These are phyloP conservation scores for Vanrija pseudolonga DNA, from an alignment of 1,284 basidiomycete species.

Conservation along the genomic window DNA sequence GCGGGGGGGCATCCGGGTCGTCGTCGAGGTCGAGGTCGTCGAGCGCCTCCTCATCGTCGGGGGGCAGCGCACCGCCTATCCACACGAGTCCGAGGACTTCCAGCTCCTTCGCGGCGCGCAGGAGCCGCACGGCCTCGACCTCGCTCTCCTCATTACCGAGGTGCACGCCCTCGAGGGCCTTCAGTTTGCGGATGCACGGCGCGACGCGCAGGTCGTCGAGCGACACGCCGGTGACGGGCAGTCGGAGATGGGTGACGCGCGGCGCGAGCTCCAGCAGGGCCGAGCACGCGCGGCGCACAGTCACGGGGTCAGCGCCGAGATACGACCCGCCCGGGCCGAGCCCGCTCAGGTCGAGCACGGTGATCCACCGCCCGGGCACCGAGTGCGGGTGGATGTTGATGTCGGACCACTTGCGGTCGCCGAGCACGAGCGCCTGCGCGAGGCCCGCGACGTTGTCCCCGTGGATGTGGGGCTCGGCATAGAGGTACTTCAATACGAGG, in stretches of 20 bases:
- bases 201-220: constrained; percentile 56
- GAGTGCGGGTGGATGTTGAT: constrained; percentile 77
- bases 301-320: constrained; percentile 60
- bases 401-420: constrained; percentile 77
- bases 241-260: constrained; percentile 59
- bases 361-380: constrained; percentile 76
- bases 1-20: neutral
- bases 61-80: constrained; percentile 51
- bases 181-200: constrained; percentile 48
- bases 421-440: constrained; percentile 55
- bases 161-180: constrained; percentile 59
- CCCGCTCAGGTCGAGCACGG: constrained; percentile 63
- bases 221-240: constrained; percentile 57
- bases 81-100: constrained; percentile 63
- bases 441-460: constrained; percentile 58
- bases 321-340: constrained; percentile 54
- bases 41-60: constrained; percentile 27
- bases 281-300: constrained; percentile 9
- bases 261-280: constrained; percentile 65
- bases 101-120: constrained; percentile 59
- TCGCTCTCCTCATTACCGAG: constrained; percentile 33
- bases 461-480: constrained; percentile 57
- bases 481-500: constrained; percentile 64
- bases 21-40: neutral
- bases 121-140: constrained; percentile 51